phyloP scores from a whole-genome alignment of 2,329 filamentous ascomycete species.

The Chalaropsis ovoidea region DNA sequence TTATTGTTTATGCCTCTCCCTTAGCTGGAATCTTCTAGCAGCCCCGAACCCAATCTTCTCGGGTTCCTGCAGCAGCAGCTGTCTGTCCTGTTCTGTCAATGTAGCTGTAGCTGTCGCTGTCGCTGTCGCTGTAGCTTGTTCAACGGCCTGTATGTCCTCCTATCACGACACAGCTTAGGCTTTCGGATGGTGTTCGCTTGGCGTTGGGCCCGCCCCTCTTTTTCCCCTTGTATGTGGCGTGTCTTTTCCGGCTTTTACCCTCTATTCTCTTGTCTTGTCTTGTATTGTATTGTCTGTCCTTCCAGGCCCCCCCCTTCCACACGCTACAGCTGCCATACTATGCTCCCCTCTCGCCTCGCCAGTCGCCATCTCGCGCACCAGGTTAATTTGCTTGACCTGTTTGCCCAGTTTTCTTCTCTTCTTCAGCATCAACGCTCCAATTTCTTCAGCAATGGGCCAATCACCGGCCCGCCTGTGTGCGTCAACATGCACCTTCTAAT shows the following conservation, averaged over 20 bases:
- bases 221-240: background rate
- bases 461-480: background rate
- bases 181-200: background rate
- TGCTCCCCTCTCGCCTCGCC: too few species aligned
- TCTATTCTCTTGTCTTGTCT: background rate
- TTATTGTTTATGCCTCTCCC: background rate
- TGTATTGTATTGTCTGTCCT: background rate
- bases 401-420: background rate
- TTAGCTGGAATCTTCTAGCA: background rate
- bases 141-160: background rate
- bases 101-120: background rate
- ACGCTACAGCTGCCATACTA: conserved; percentile 1
- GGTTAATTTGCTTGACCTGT: background rate
- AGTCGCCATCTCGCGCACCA: too few species aligned
- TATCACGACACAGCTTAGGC: background rate
- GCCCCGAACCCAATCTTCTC: background rate
- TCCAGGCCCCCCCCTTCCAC: background rate
- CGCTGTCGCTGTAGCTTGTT: background rate
- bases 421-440: background rate
- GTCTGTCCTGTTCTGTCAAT: background rate
- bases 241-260: background rate
- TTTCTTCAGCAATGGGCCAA: background rate
- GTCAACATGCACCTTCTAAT: background rate
- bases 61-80: background rate
- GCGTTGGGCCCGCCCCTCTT: background rate